Conservation (phyloP, 2,329 filamentous ascomycete genomes). For the Colletotrichum eremochloae region DNA sequence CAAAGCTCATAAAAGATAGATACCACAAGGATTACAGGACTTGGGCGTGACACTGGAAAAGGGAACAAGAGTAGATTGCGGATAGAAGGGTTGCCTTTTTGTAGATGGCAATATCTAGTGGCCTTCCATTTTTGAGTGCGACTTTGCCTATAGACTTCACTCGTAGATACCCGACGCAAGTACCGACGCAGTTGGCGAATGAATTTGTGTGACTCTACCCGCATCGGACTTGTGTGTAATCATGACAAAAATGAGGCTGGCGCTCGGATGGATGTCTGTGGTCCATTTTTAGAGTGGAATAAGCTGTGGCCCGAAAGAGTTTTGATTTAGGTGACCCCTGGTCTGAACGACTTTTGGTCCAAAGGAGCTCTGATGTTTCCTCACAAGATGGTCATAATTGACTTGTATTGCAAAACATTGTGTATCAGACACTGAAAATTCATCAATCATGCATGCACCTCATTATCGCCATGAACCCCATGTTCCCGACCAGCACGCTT, state of each 20-base stretch:
- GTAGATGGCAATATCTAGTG: background rate
- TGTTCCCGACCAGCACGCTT: background rate
- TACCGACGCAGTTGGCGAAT: slow-evolving; percentile 7
- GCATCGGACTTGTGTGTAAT: background rate
- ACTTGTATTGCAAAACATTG: slow-evolving; percentile 28
- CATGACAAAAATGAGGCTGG: too few species aligned
- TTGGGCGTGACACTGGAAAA: slow-evolving; percentile 8
- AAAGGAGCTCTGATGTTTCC: background rate
- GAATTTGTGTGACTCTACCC: background rate
- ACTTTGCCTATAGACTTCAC: slow-evolving; percentile 7
- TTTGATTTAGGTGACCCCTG: background rate
- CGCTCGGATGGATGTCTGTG: background rate
- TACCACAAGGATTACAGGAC: slow-evolving; percentile 10
- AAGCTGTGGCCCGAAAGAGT: background rate
- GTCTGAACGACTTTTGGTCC: background rate
- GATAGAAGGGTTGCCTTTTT: slow-evolving; percentile 11
- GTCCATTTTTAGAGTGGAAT: background rate
- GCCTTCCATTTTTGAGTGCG: background rate
- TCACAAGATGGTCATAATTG: background rate
- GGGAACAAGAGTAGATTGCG: slow-evolving; percentile 2
- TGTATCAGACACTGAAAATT: slow-evolving; percentile 25
- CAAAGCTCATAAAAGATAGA: background rate
- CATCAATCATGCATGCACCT: slow-evolving; percentile 21
- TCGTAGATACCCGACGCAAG: slow-evolving; percentile 31
- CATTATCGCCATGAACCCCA: background rate